Evolutionary conservation across 257 asterid genomes (phyloP).

Genomic region (Coffea eugenioides): DNA sequence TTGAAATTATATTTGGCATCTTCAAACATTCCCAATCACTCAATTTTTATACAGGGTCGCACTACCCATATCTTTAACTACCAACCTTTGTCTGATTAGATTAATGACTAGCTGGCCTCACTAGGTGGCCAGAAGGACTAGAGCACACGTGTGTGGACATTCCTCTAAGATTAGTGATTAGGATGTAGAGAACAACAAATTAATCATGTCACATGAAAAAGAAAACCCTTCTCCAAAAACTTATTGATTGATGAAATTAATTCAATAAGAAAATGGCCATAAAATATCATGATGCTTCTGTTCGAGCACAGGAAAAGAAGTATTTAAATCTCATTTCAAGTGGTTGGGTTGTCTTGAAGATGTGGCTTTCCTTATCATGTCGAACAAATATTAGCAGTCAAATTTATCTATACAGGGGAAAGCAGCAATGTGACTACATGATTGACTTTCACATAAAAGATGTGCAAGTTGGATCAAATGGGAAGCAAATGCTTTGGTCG

Average conservation of each 20-base stretch:
- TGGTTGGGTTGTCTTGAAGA: too few relatives aligned
- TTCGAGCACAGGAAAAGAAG: too few relatives aligned
- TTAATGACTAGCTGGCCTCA: constrained; percentile 5
- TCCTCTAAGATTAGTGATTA: not conserved
- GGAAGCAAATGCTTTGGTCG: too few relatives aligned
- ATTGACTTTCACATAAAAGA: too few relatives aligned
- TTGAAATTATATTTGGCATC: not conserved
- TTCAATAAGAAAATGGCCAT: too few relatives aligned
- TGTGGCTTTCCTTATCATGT: too few relatives aligned
- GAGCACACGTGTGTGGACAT: constrained; percentile 20
- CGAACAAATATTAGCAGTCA: too few relatives aligned
- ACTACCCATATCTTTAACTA: not conserved
- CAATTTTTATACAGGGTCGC: not conserved
- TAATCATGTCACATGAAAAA: not conserved
- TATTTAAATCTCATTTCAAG: too few relatives aligned
- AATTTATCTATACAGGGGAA: too few relatives aligned
- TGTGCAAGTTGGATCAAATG: too few relatives aligned
- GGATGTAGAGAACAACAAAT: not conserved
- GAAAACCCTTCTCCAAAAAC: not conserved
- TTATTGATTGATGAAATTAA: constrained; percentile 4
- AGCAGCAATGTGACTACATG: too few relatives aligned
- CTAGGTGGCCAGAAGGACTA: not conserved
- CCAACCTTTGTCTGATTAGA: not conserved
- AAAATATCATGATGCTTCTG: too few relatives aligned
- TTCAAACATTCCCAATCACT: constrained; percentile 10